Evolutionary conservation across 2,329 filamentous ascomycete species (phyloP), one percentile per base, ranked within the genome.

Genomic region (Cytospora schulzeri): DNA sequence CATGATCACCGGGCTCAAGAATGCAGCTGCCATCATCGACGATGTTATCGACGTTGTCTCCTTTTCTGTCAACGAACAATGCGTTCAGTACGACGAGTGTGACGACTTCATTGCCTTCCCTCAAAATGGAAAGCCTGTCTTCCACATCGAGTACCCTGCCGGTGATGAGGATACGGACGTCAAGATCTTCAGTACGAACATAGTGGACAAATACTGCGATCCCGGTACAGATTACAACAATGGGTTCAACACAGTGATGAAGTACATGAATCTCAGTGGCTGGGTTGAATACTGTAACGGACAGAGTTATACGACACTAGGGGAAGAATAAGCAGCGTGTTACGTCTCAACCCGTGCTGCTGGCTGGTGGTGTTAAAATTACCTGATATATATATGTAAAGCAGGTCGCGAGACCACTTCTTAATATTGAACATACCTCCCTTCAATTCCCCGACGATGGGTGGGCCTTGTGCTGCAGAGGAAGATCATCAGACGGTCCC

Each of bases 1-100:
- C 66, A 77, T 92, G 73, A 81, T 85, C 0, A 80, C 87, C 12
- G 89, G 89, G 0, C 79, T 92, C 62, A 92, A 92, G 77, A 92
- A 91, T 71, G 86, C 85, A 1, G 85, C 79, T 15, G 79, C 77
- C 52, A 87, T 92, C 67, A 85, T 91, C 62, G 64, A 70, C 1
- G 69, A 76, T 2, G 76, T 83, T 7, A 65, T 82, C 7, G 73
- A 78, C 33, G 73, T 82, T 6, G 83, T 89, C 60, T 80, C 89
- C 70, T 92, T 89, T 76, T 83, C 81, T 8, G 88, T 92, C n/a
- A 85, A 87, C 70, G 85, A 88, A 73, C 81, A 86, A 70, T 88
- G 85, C 69, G 78, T 79, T 28, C 68, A 85, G 68, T 83, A 84
- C 68, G 55, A 75, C 3, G 84, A 88, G 70, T 88, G 85, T 69